Base-by-base conservation (phyloP, 176 grass and related monocot species). In the Luzula sylvatica region DNA sequence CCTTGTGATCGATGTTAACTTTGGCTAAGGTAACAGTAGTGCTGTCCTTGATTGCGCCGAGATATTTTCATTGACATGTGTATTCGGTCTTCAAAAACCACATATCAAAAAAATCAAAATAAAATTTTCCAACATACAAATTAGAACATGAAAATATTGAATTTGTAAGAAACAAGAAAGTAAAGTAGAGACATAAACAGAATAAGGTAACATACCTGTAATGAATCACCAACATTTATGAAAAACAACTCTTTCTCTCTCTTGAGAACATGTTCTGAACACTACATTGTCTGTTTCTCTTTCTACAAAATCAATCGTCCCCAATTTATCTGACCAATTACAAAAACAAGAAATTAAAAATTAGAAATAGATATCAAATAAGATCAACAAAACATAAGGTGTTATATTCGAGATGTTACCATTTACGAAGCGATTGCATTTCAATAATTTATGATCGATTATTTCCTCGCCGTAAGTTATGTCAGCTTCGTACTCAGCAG, bases 401-500 rank as follows among this genome's bases (percentile, higher is more conserved):
- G 43, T 23, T n/a, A n/a, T n/a, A n/a, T n/a, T n/a, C 44, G 55
- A 2, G 27, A 48, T 7, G 46, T 48, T 89, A 90, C 92, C 92
- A 86, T 96, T 96, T 77, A 30, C 17, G 38, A 59, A 53, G 41
- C 85, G 78, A 63, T 90, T 64, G 23, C 92, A 96, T 65, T 96
- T 77, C 52, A 90, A 61, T 12, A 96, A 65, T 46, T 82, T 96
- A 53, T 90, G 85, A 80, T 89, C 85, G 49, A 96, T 96, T 74
- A 90, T 86, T 68, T 96, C 92, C 73, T 96, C 92, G 22, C 92
- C 92, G 0, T 89, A 96, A 46, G 81, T 96, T 61, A 96, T 90
- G 82, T 86, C 92, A 56, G 92, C 92, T 60, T 81, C 92, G 71
- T 89, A 89, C 67, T 89, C 81, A 57, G 78, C 78, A 61, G 77